Percentiles rank a stretch among this genome's conserved stretches.
These are phyloP conservation scores for Adenanthera pavonina DNA, from an alignment of 306 rosid genomes.

Conservation along the genomic window DNA sequence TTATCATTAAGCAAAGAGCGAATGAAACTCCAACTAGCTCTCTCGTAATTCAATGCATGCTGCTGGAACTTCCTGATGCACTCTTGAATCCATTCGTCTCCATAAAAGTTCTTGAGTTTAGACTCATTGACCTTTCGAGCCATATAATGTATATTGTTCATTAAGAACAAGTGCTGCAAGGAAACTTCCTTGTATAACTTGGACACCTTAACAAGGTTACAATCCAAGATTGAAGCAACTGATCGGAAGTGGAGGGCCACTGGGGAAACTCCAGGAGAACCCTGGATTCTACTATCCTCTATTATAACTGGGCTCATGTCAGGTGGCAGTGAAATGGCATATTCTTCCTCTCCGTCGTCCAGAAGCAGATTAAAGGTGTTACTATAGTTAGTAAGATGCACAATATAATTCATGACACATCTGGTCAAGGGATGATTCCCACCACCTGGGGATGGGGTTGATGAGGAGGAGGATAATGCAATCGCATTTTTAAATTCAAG, in stretches of 20 bases:
- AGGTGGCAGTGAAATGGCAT: constrained; percentile 55
- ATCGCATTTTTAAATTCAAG: constrained; percentile 72
- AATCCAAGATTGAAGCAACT: constrained; percentile 69
- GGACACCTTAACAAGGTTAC: constrained; percentile 75
- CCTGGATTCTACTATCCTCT: constrained; percentile 52
- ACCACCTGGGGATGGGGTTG: constrained; percentile 72
- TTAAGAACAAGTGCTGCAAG: constrained; percentile 84
- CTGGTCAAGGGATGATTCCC: constrained; percentile 84
- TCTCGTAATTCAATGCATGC: constrained; percentile 77
- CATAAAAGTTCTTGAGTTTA: constrained; percentile 66
- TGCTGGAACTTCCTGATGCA: constrained; percentile 79
- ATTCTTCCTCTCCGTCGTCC: constrained; percentile 56
- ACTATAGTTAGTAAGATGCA: constrained; percentile 71
- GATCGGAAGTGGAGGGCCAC: constrained; percentile 65
- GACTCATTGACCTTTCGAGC: constrained; percentile 83
- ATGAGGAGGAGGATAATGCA: constrained; percentile 64
- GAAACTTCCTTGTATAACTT: constrained; percentile 69
- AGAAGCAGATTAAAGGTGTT: constrained; percentile 72
- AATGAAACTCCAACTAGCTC: constrained; percentile 86
- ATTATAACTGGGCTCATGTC: constrained; percentile 59
- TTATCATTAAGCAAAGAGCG: constrained; percentile 74
- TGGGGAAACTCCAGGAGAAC: constrained; percentile 53
- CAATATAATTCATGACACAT: constrained; percentile 88
- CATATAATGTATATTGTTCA: constrained; percentile 93
- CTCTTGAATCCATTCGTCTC: constrained; percentile 85